Conservation (phyloP, 805 yeast genomes). For the Tetrapisispora namnaoensis region DNA sequence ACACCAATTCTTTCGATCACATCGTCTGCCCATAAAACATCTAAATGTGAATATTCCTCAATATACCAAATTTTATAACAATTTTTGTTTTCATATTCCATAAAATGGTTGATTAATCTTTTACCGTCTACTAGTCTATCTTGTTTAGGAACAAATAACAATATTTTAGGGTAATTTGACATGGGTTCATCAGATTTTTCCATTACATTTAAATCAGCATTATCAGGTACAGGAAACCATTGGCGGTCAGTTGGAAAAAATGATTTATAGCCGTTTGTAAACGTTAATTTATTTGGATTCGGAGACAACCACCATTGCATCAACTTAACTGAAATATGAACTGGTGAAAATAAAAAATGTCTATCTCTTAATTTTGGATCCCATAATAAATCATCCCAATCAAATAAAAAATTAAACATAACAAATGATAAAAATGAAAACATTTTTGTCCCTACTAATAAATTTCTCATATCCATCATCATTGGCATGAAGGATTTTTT, state of each 20-base stretch:
- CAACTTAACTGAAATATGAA: conserved; percentile 63
- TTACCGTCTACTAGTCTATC: conserved; percentile 79
- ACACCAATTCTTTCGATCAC: conserved; percentile 54
- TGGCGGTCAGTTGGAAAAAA: conserved; percentile 42
- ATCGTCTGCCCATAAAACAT: conserved; percentile 90
- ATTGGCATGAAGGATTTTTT: conserved; percentile 67
- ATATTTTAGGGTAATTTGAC: conserved; percentile 43
- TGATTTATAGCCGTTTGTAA: conserved; percentile 28
- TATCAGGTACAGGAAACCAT: conserved; percentile 40
- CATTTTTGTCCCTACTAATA: conserved; percentile 39
- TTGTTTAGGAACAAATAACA: conserved; percentile 57
- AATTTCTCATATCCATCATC: conserved; percentile 49
- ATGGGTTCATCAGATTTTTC: neutral
- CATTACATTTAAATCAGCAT: neutral
- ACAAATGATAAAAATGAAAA: conserved; percentile 62
- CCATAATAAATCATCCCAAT: conserved; percentile 80
- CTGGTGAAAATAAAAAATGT: conserved; percentile 80
- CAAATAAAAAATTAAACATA: conserved; percentile 79
- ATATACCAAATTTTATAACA: conserved; percentile 31
- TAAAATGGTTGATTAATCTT: conserved; percentile 54
- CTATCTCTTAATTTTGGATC: conserved; percentile 55
- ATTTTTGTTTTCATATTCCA: conserved; percentile 39
- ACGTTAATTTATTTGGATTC: conserved; percentile 33
- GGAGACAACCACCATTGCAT: conserved; percentile 89
- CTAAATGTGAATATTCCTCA: conserved; percentile 71